A percentile compares a stretch with the other conserved stretches of the same genome.
phyloP scores from a whole-genome alignment of 176 grass and related monocot genomes.

The Ananas comosus region DNA sequence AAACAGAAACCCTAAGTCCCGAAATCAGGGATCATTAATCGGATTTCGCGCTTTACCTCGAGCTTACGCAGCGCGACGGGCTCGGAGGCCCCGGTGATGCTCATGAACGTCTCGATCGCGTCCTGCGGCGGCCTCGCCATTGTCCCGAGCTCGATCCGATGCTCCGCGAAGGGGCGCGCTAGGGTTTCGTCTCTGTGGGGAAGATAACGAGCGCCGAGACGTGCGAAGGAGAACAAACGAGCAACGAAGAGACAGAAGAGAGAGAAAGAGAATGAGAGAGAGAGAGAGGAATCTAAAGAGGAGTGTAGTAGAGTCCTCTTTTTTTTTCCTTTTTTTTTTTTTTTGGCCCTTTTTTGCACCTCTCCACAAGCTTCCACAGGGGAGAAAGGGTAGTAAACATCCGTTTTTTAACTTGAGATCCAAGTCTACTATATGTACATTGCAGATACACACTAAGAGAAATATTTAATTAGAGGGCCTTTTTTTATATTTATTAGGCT shows the following conservation, averaged over 20 bases:
- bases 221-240: neutral
- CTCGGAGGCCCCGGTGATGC: constrained; percentile 66
- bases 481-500: too few relatives aligned
- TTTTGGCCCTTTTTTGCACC: too few relatives aligned
- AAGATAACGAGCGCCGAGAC: neutral
- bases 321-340: neutral
- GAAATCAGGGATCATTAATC: neutral
- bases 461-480: too few relatives aligned
- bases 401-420: too few relatives aligned
- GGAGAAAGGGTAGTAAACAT: too few relatives aligned
- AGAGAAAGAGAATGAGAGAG: neutral
- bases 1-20: neutral
- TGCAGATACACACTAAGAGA: too few relatives aligned
- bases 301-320: neutral
- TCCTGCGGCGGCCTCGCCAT: constrained; percentile 60
- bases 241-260: neutral
- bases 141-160: neutral
- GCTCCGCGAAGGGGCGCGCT: neutral
- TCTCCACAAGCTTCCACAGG: too few relatives aligned
- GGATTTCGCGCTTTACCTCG: constrained; percentile 30
- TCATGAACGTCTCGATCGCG: constrained; percentile 74
- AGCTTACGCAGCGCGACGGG: constrained; percentile 63
- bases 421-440: too few relatives aligned
- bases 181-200: neutral
- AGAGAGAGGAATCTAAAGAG: neutral